Evolutionary conservation across 805 yeast genomes (phyloP), one percentile per base, ranked within the genome.

Genomic region (Phaffomyces opuntiae): DNA sequence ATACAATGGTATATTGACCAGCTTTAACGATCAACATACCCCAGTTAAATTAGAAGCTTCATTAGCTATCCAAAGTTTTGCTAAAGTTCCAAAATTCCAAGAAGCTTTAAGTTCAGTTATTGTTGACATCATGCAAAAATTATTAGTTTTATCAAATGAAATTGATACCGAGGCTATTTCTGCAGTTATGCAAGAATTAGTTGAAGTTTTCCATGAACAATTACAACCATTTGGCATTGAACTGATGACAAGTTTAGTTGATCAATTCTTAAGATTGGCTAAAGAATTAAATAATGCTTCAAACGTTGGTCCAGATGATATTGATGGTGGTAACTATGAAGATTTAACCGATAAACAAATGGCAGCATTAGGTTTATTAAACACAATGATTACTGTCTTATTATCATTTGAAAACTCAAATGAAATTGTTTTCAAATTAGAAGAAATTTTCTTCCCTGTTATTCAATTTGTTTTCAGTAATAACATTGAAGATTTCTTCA

Each of bases 141-240:
- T 93, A 47, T 69, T 91, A 52, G 76, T 74, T 9, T 66, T 91
- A 39, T 81, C 95, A 5, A 83, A 87, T 57, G 81, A 81, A 48
- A 79, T 90, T 52, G 99, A 91, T 57, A 80, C 84, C 47, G 99
- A 93, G 59, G 77, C 89, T 2, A 75, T 93, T 27, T 80, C 95
- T 21, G 85, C 83, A 24, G 96, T 91, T 7, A 88, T 91, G 83
- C 98, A 91, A 69, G 96, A 90, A 56, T 83, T 93, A 61, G 97
- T 91, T 29, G 96, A 90, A 59, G 79, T 77, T 48, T 93, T 84
- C 64, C 75, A 95, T 6, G 86, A 82, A 52, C 95, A 91, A 64
- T 72, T 91, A 54, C 93, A 89, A 49, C 98, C 99, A 16, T 91
- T 87, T 63, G 91, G 95, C 35, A 71, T 79, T n/a, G 83, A 83